Conservation (phyloP, 257 asterid genomes). For the Cordia subcordata region DNA sequence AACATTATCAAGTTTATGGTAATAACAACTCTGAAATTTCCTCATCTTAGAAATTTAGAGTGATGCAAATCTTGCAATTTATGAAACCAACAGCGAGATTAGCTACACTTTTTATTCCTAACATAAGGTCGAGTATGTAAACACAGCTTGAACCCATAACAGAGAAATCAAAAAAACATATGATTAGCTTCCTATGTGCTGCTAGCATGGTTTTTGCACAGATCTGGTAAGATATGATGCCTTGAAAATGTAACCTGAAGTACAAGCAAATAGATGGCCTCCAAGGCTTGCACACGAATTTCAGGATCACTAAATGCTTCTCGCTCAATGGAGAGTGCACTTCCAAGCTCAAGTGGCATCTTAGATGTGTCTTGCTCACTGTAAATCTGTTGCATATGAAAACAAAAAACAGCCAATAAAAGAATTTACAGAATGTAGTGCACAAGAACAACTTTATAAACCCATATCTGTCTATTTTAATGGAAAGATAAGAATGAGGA, state of each 20-base stretch:
- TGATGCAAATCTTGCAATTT: too few species aligned
- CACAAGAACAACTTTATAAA: too few species aligned
- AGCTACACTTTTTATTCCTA: too few species aligned
- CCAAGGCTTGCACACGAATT: slow-evolving; percentile 67
- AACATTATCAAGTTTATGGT: too few species aligned
- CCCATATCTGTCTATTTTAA: too few species aligned
- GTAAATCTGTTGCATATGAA: slow-evolving; percentile 50
- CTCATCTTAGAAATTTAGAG: too few species aligned
- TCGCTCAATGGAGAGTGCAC: slow-evolving; percentile 91
- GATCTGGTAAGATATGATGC: background rate
- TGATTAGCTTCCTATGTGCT: background rate
- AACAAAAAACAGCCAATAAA: background rate
- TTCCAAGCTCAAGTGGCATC: slow-evolving; percentile 94
- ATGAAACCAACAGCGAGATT: too few species aligned
- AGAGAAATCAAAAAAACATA: background rate
- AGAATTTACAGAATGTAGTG: background rate
- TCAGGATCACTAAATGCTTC: slow-evolving; percentile 76
- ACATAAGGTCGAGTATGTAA: too few species aligned
- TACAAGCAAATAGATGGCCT: slow-evolving; percentile 76
- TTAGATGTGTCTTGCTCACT: slow-evolving; percentile 66
- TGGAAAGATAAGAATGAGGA: too few species aligned
- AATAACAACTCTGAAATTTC: too few species aligned
- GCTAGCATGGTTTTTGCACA: background rate
- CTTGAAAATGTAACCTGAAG: slow-evolving; percentile 50
- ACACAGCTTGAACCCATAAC: too few species aligned